phyloP scores from a whole-genome alignment of 2,329 filamentous ascomycete genomes.

The Fusarium temperatum region DNA sequence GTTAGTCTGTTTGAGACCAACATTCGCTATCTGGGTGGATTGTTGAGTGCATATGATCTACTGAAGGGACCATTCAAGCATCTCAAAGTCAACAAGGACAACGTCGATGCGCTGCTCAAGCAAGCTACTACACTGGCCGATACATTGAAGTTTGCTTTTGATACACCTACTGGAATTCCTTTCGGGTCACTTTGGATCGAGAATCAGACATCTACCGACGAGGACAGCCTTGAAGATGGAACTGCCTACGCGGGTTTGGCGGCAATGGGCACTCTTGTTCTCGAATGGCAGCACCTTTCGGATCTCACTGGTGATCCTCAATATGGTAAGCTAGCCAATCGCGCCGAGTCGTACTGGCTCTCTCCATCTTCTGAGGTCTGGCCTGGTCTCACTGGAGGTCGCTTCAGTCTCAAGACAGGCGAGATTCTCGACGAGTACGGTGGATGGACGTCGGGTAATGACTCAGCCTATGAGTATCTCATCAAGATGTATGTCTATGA shows the following conservation, averaged over 20 bases:
- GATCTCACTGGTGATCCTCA: conserved; percentile 11
- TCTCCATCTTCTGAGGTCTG: conserved; percentile 12
- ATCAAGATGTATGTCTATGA: conserved; percentile 73
- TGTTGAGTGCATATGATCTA: conserved; percentile 61
- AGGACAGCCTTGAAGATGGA: neutral
- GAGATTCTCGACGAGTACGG: conserved; percentile 19
- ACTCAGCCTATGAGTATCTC: conserved; percentile 69
- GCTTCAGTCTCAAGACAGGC: conserved; percentile 37
- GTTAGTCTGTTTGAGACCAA: conserved; percentile 65
- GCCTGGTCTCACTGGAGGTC: conserved; percentile 11
- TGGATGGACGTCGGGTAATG: conserved; percentile 67
- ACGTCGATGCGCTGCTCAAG: conserved; percentile 60
- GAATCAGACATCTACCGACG: neutral
- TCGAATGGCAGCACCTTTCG: conserved; percentile 15
- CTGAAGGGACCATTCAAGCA: conserved; percentile 47
- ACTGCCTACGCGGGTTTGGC: neutral
- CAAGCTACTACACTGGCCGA: conserved; percentile 72
- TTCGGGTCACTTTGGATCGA: neutral
- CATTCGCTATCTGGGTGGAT: conserved; percentile 63
- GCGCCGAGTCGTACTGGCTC: conserved; percentile 4
- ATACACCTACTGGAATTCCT: conserved; percentile 4
- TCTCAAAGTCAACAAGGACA: conserved; percentile 51
- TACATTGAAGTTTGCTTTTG: conserved; percentile 8
- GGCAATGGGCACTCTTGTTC: conserved; percentile 9
- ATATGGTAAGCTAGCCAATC: neutral